phyloP scores from a whole-genome alignment of 2,329 filamentous ascomycete species.

The Fusarium dimerum region DNA sequence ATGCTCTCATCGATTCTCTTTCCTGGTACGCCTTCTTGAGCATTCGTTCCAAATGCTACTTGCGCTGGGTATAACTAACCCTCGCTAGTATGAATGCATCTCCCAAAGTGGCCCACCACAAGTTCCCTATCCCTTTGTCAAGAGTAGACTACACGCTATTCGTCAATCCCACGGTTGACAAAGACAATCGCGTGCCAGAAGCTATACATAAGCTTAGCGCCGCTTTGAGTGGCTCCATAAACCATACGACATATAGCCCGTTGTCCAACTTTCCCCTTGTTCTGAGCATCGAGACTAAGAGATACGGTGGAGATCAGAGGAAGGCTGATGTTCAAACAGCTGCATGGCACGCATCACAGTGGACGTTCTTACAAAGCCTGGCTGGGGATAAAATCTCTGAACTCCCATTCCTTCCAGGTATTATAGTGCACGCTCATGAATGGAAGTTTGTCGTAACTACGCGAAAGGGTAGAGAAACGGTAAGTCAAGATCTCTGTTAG shows the following conservation, averaged over 20 bases:
- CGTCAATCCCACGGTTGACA: not conserved
- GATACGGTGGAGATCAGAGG: not conserved
- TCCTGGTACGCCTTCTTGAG: not conserved
- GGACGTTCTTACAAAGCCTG: not conserved
- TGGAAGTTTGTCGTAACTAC: slow-evolving; percentile 2
- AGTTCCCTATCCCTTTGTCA: not conserved
- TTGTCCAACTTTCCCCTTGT: not conserved
- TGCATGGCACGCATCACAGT: slow-evolving; percentile 1
- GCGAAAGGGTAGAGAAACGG: not conserved
- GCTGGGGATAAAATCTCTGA: not conserved
- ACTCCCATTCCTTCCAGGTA: not conserved
- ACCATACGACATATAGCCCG: not conserved
- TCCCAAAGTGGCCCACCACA: not conserved
- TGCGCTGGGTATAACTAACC: not conserved
- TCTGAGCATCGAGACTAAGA: slow-evolving; percentile 2
- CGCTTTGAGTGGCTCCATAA: not conserved
- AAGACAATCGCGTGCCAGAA: not conserved
- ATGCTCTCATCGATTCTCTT: not conserved
- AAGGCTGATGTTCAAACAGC: not conserved
- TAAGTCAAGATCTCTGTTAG: not conserved
- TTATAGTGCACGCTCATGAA: not conserved
- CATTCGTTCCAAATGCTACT: too few species aligned
- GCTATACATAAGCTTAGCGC: not conserved
- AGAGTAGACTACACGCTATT: not conserved
- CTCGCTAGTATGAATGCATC: not conserved